Evolutionary conservation across 2,329 filamentous ascomycete genomes (phyloP).

Genomic region (Alternaria brassicicola): DNA sequence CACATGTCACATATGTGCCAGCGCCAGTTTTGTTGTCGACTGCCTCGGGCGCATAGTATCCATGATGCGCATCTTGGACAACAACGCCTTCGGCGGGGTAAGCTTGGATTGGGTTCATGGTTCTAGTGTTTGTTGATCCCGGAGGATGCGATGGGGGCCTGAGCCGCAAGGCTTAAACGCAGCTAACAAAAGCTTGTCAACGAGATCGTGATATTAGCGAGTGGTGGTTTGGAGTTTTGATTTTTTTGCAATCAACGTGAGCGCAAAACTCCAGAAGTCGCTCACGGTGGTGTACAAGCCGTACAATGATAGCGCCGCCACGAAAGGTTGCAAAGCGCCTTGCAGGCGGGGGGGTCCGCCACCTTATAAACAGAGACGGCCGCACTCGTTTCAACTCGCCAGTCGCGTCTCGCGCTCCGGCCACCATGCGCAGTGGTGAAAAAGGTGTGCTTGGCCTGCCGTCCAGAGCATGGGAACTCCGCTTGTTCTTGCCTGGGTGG

Average conservation of each 20-base stretch:
- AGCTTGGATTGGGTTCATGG: slow-evolving; percentile 21
- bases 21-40: slow-evolving; percentile 28
- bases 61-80: slow-evolving; percentile 26
- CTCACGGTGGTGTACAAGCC: slow-evolving; percentile 34
- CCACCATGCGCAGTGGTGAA: slow-evolving; percentile 18
- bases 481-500: slow-evolving; percentile 12
- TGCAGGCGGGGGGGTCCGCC: slow-evolving; percentile 23
- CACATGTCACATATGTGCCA: slow-evolving; percentile 32
- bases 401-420: slow-evolving; percentile 7
- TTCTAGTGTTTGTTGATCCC: background rate
- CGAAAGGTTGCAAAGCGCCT: slow-evolving; percentile 2
- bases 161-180: background rate
- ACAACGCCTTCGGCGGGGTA: slow-evolving; percentile 19
- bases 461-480: slow-evolving; percentile 16
- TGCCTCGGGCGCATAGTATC: slow-evolving; percentile 18
- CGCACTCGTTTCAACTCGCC: background rate
- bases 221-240: slow-evolving; percentile 45
- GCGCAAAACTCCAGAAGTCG: slow-evolving; percentile 53
- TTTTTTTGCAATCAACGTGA: slow-evolving; percentile 46
- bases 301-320: slow-evolving; percentile 13
- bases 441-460: slow-evolving; percentile 29
- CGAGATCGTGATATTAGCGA: background rate
- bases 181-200: background rate
- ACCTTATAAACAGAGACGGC: slow-evolving; percentile 27
- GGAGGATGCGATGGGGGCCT: background rate